Evolutionary conservation across 805 yeast genomes (phyloP).

Genomic region (Lachancea dasiensis): DNA sequence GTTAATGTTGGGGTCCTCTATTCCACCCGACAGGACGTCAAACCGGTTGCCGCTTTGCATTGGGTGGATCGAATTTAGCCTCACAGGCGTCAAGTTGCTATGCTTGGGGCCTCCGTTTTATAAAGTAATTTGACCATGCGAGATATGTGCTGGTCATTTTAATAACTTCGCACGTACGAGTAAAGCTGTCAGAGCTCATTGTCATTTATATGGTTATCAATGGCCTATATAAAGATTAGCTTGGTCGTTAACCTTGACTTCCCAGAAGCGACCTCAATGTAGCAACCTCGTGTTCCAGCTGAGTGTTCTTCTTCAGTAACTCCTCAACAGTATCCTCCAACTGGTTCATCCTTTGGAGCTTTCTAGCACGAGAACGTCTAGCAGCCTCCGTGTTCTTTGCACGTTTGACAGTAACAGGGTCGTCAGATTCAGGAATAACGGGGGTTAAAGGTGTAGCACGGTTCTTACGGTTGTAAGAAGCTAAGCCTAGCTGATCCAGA

Average conservation of each 20-base stretch:
- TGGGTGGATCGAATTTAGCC: no score
- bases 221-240: not conserved
- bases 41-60: slow-evolving; percentile 6
- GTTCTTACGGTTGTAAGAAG: slow-evolving; percentile 72
- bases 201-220: not conserved
- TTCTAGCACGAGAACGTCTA: slow-evolving; percentile 88
- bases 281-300: slow-evolving; percentile 48
- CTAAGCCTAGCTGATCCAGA: slow-evolving; percentile 68
- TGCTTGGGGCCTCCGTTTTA: no score
- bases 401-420: slow-evolving; percentile 74
- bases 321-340: slow-evolving; percentile 72
- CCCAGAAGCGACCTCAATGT: slow-evolving; percentile 8
- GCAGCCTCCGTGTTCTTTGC: slow-evolving; percentile 97
- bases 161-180: no score
- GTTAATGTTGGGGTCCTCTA: slow-evolving; percentile 3
- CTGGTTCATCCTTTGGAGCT: slow-evolving; percentile 80
- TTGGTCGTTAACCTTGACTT: slow-evolving; percentile 1
- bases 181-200: no score
- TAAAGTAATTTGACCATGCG: not conserved
- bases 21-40: slow-evolving; percentile 6
- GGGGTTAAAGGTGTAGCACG: slow-evolving; percentile 69
- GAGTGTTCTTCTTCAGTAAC: slow-evolving; percentile 52
- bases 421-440: slow-evolving; percentile 50
- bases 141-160: no score
- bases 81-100: no score